Percentiles rank a stretch among this genome's conserved stretches.
phyloP scores from a whole-genome alignment of 306 rosid genomes.

The Prunus armeniaca region DNA sequence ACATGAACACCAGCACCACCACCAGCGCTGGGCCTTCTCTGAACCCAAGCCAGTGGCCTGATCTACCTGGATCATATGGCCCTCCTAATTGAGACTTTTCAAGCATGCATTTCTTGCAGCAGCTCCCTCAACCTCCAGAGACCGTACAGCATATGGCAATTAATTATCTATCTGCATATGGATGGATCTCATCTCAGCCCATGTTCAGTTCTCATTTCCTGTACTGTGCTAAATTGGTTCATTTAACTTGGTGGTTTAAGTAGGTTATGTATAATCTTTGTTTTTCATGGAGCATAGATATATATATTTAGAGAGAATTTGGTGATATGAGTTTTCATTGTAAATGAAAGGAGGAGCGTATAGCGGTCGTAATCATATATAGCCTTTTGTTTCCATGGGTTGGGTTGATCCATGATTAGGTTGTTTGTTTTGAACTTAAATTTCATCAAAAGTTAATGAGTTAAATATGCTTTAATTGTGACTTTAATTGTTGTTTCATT shows the following conservation, averaged over 20 bases:
- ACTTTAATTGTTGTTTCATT: background rate
- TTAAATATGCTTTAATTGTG: background rate
- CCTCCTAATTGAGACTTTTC: slow-evolving; percentile 34
- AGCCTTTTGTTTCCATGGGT: slow-evolving; percentile 26
- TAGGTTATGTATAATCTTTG: slow-evolving; percentile 9
- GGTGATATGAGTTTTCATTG: slow-evolving; percentile 27
- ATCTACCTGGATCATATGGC: slow-evolving; percentile 29
- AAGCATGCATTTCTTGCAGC: background rate
- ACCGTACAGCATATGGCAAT: background rate
- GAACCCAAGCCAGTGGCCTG: slow-evolving; percentile 40
- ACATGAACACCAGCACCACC: slow-evolving; percentile 10
- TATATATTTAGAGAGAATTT: slow-evolving; percentile 10
- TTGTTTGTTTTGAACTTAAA: slow-evolving; percentile 14
- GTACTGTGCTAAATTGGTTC: slow-evolving; percentile 12
- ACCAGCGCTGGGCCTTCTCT: slow-evolving; percentile 15
- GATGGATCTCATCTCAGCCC: slow-evolving; percentile 2
- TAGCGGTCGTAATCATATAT: slow-evolving; percentile 11
- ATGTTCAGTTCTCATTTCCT: slow-evolving; percentile 2
- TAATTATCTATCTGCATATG: background rate
- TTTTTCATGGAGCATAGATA: slow-evolving; percentile 13
- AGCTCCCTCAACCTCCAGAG: no score
- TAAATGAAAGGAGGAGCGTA: slow-evolving; percentile 7
- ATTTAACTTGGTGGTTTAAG: slow-evolving; percentile 3
- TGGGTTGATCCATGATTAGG: slow-evolving; percentile 19
- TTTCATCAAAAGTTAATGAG: slow-evolving; percentile 20